Percentiles rank a stretch among this genome's conserved stretches.
Conservation (phyloP, 2,329 filamentous ascomycete genomes). For the Pseudopithomyces chartarum region DNA sequence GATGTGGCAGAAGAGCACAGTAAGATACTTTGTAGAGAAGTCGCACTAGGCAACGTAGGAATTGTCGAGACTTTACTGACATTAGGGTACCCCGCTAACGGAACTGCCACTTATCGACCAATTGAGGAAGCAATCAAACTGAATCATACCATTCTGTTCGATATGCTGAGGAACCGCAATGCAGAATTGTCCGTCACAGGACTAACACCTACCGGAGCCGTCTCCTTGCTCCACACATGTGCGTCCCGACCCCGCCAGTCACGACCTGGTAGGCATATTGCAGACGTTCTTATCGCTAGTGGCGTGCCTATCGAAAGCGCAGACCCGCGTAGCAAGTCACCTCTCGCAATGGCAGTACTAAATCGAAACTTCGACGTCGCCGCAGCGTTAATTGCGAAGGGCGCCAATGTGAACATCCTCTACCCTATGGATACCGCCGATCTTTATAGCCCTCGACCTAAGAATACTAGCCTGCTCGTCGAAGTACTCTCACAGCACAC, state of each 20-base stretch:
- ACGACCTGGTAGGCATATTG: constrained; percentile 7
- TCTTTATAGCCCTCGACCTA: neutral
- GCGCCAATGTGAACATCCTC: constrained; percentile 6
- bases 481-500: constrained; percentile 11
- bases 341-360: constrained; percentile 7
- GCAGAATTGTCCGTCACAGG: neutral
- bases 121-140: constrained; percentile 4
- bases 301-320: constrained; percentile 8
- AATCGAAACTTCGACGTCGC: constrained; percentile 14
- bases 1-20: constrained; percentile 1
- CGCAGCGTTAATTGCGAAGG: constrained; percentile 2
- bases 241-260: constrained; percentile 10
- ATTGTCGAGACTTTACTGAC: constrained; percentile 10
- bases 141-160: constrained; percentile 9
- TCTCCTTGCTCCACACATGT: constrained; percentile 7
- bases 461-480: constrained; percentile 4
- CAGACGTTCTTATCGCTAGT: constrained; percentile 6
- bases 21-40: constrained; percentile 7
- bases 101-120: constrained; percentile 5
- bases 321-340: constrained; percentile 7
- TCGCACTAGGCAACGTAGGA: constrained; percentile 8
- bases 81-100: constrained; percentile 6
- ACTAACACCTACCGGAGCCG: constrained; percentile 1
- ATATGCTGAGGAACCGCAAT: neutral
- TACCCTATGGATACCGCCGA: constrained; percentile 2